Percentiles rank a stretch among this genome's conserved stretches.
These are phyloP conservation scores for Monilinia polystroma DNA, from an alignment of 2,329 filamentous ascomycete genomes.

Conservation along the genomic window DNA sequence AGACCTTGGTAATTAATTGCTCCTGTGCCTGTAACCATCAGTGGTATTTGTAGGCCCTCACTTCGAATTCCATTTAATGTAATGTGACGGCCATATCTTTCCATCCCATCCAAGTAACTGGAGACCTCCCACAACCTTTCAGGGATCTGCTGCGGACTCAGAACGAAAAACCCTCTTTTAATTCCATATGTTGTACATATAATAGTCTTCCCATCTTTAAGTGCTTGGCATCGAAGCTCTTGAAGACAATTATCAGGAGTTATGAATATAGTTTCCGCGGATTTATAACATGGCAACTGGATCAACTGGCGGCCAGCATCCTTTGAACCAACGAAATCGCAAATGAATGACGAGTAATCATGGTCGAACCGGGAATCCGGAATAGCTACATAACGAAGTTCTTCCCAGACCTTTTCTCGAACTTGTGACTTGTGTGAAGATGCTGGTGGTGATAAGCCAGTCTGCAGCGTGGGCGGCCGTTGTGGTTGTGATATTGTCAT, in stretches of 20 bases:
- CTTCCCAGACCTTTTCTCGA: conserved; percentile 38
- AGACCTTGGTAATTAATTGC: conserved; percentile 44
- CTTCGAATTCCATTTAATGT: conserved; percentile 41
- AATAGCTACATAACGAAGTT: conserved; percentile 43
- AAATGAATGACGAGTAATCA: conserved; percentile 46
- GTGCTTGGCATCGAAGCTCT: conserved; percentile 42
- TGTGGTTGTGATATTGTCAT: conserved; percentile 20
- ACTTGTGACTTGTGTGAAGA: conserved; percentile 21
- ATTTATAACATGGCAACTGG: conserved; percentile 40
- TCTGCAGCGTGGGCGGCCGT: conserved; percentile 1
- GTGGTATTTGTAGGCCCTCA: conserved; percentile 35
- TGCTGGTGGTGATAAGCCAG: conserved; percentile 9
- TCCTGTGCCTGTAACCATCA: conserved; percentile 45
- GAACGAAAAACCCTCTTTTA: conserved; percentile 44
- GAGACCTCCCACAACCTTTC: conserved; percentile 39
- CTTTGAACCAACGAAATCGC: conserved; percentile 45
- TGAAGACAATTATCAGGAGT: conserved; percentile 49
- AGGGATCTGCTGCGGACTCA: conserved; percentile 42
- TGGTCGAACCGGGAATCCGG: conserved; percentile 47
- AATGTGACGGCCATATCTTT: conserved; percentile 42
- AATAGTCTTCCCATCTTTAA: conserved; percentile 45
- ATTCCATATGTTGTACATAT: conserved; percentile 46
- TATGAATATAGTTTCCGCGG: conserved; percentile 42
- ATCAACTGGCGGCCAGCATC: conserved; percentile 40
- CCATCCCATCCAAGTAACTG: conserved; percentile 47